A percentile compares a stretch with the other conserved stretches of the same genome.
Evolutionary conservation across 2,329 filamentous ascomycete species (phyloP).

Genomic region (Paecilomyces formosus): DNA sequence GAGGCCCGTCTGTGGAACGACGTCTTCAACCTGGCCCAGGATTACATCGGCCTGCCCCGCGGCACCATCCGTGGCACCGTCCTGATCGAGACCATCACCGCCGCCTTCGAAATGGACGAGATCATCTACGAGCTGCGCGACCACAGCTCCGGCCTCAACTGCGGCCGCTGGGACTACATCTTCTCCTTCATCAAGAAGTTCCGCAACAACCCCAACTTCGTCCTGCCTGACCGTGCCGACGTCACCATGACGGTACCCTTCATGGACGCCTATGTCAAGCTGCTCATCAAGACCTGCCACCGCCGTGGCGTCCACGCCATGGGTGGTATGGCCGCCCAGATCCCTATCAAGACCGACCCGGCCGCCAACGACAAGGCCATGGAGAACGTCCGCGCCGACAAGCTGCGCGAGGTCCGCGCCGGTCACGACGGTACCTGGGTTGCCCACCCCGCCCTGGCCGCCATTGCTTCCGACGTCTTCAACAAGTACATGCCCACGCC

Average conservation of each 20-base stretch:
- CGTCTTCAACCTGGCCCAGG: slow-evolving; percentile 90
- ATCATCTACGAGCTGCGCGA: slow-evolving; percentile 99
- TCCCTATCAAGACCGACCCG: slow-evolving; percentile 93
- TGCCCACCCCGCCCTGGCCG: slow-evolving; percentile 84
- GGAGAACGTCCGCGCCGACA: slow-evolving; percentile 87
- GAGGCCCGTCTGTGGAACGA: slow-evolving; percentile 98
- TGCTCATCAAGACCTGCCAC: slow-evolving; percentile 98
- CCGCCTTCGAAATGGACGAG: slow-evolving; percentile 99
- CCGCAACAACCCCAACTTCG: slow-evolving; percentile 86
- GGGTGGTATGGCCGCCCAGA: slow-evolving; percentile 98
- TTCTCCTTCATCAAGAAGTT: slow-evolving; percentile 99
- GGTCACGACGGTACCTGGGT: slow-evolving; percentile 98
- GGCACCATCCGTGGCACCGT: slow-evolving; percentile 94
- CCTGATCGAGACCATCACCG: slow-evolving; percentile 94
- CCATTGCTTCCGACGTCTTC: slow-evolving; percentile 86
- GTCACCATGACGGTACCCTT: slow-evolving; percentile 99
- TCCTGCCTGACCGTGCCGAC: slow-evolving; percentile 80
- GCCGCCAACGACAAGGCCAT: slow-evolving; percentile 89
- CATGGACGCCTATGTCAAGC: slow-evolving; percentile 95
- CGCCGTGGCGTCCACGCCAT: slow-evolving; percentile 95
- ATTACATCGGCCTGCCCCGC: slow-evolving; percentile 80
- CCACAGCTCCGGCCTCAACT: slow-evolving; percentile 94
- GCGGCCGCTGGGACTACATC: slow-evolving; percentile 99
- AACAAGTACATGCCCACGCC: slow-evolving; percentile 98
- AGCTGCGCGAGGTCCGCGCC: slow-evolving; percentile 89